Evolutionary conservation across 768 basidiomycete species (phyloP).

Genomic region (Pisolithus microcarpus): DNA sequence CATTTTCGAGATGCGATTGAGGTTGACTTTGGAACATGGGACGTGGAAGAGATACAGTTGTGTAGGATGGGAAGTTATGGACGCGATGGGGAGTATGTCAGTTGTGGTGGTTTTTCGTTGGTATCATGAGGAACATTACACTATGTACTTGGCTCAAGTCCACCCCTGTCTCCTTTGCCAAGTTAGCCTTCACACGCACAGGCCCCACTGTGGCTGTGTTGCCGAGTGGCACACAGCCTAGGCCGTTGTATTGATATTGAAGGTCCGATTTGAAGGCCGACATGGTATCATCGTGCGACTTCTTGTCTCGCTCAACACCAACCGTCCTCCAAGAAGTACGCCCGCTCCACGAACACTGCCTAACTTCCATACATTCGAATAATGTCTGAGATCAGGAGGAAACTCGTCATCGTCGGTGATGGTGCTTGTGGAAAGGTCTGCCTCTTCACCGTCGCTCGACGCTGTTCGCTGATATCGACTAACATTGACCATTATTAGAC

Average conservation of each 20-base stretch:
- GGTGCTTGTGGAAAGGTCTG: conserved; percentile 92
- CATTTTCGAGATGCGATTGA: conserved; percentile 18
- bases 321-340: conserved; percentile 26
- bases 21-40: conserved; percentile 48
- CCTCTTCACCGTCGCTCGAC: conserved; percentile 3
- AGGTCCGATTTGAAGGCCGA: conserved; percentile 17
- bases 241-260: conserved; percentile 20
- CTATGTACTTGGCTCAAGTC: background rate
- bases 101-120: conserved; percentile 24
- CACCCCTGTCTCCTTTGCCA: background rate
- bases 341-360: conserved; percentile 25
- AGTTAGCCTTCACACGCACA: conserved; percentile 12
- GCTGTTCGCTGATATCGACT: conserved; percentile 16
- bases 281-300: conserved; percentile 31
- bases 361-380: conserved; percentile 29
- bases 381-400: conserved; percentile 98
- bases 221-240: conserved; percentile 26
- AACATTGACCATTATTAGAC: conserved; percentile 41
- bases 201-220: conserved; percentile 11
- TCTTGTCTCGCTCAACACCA: conserved; percentile 34
- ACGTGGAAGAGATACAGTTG: conserved; percentile 51
- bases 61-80: conserved; percentile 69
- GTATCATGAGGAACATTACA: background rate
- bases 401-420: conserved; percentile 98
- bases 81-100: conserved; percentile 55